A percentile compares a stretch with the other conserved stretches of the same genome.
Evolutionary conservation across 805 yeast genomes (phyloP).

Genomic region (Starmerella scarabaei): DNA sequence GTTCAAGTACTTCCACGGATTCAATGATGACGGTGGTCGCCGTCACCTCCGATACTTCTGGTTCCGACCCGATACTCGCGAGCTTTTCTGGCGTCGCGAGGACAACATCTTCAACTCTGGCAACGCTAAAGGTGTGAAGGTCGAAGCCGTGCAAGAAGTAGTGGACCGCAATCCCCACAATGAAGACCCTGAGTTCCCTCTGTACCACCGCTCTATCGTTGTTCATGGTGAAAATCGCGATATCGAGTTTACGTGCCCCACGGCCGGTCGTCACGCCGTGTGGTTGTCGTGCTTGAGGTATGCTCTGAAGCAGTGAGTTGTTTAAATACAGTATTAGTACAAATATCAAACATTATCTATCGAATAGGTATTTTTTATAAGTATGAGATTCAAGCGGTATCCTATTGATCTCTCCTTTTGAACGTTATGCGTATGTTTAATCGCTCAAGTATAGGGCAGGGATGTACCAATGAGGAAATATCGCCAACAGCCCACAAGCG

Average conservation of each 20-base stretch:
- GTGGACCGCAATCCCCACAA: conserved; percentile 66
- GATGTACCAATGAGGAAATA: too few species aligned
- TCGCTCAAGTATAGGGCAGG: too few species aligned
- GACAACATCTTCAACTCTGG: conserved; percentile 65
- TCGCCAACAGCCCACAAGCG: too few species aligned
- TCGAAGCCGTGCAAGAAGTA: conserved; percentile 62
- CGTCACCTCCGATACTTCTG: conserved; percentile 90
- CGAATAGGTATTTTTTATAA: too few species aligned
- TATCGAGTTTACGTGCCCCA: conserved; percentile 74
- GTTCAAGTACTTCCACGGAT: conserved; percentile 70
- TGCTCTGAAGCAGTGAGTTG: background rate
- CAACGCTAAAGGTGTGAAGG: conserved; percentile 68
- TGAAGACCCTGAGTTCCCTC: conserved; percentile 34
- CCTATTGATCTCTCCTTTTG: too few species aligned
- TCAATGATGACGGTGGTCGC: conserved; percentile 49
- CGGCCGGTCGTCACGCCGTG: conserved; percentile 73
- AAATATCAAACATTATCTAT: too few species aligned
- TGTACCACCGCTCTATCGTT: conserved; percentile 71
- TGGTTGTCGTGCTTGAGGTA: conserved; percentile 72
- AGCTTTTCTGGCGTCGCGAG: conserved; percentile 75
- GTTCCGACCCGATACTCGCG: conserved; percentile 89
- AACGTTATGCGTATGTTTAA: too few species aligned
- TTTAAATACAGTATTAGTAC: too few species aligned
- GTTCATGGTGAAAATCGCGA: conserved; percentile 54
- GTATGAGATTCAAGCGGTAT: too few species aligned